Conservation (phyloP, 2,329 filamentous ascomycete species). For the Xylariaceae sp. region DNA sequence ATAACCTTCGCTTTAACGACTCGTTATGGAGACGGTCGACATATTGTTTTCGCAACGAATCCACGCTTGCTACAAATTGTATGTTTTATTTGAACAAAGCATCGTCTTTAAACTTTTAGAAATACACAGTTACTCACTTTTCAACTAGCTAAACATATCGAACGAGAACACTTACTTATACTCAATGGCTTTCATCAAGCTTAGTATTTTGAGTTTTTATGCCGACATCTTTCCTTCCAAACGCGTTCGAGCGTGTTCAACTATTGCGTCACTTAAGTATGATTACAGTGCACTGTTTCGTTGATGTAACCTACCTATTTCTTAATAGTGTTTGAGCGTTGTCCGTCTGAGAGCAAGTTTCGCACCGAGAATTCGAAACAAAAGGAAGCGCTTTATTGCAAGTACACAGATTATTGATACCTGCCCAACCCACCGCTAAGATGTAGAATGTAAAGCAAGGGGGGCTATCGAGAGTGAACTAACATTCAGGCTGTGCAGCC, state of each 20-base stretch:
- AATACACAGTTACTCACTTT: not conserved
- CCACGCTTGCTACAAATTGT: not conserved
- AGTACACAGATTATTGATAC: too few relatives aligned
- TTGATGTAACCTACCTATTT: too few relatives aligned
- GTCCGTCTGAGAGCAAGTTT: too few relatives aligned
- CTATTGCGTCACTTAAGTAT: not conserved
- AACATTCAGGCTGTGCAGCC: too few relatives aligned
- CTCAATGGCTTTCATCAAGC: conserved; percentile 7
- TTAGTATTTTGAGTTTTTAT: conserved; percentile 10
- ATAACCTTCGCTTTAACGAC: not conserved
- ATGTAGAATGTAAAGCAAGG: too few relatives aligned
- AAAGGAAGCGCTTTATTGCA: too few relatives aligned
- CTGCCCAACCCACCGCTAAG: too few relatives aligned
- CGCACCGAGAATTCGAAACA: too few relatives aligned
- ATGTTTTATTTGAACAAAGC: not conserved
- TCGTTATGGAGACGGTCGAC: not conserved
- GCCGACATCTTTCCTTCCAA: conserved; percentile 4
- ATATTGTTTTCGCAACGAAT: not conserved
- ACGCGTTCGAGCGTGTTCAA: not conserved
- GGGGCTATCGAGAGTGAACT: too few relatives aligned
- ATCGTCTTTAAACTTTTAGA: not conserved
- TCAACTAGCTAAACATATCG: not conserved
- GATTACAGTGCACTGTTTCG: too few relatives aligned
- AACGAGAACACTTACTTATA: not conserved
- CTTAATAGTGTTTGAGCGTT: too few relatives aligned